Percentiles rank a stretch among this genome's conserved stretches.
These are phyloP conservation scores for Babesia ovata DNA, from an alignment of 169 alveolate genomes.

Conservation along the genomic window DNA sequence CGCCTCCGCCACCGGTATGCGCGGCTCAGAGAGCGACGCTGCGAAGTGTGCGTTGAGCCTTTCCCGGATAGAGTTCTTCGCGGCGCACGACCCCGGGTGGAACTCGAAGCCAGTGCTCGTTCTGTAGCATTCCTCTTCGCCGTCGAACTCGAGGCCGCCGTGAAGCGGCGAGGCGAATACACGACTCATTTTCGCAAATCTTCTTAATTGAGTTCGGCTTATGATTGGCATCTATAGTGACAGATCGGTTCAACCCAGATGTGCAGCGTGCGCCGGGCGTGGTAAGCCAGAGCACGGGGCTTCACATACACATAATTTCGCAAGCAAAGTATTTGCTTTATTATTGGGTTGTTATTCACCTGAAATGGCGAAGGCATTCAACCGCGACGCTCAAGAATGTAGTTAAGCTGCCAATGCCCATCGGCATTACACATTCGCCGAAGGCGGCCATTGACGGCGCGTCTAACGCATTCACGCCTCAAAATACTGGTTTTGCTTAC, in stretches of 20 bases:
- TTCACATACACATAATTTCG: too few species aligned
- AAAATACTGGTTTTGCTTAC: too few species aligned
- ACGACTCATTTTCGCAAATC: slow-evolving; percentile 1
- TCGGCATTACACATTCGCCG: too few species aligned
- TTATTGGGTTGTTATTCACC: too few species aligned
- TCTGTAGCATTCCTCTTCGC: slow-evolving; percentile 29
- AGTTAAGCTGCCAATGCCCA: too few species aligned
- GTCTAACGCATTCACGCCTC: too few species aligned
- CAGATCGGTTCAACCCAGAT: not conserved
- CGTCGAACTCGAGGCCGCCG: slow-evolving; percentile 66
- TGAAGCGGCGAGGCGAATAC: slow-evolving; percentile 53
- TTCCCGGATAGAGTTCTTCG: slow-evolving; percentile 40
- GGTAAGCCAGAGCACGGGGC: too few species aligned
- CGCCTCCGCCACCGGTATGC: slow-evolving; percentile 35
- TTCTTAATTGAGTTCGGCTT: not conserved
- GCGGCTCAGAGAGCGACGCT: slow-evolving; percentile 10
- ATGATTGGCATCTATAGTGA: not conserved
- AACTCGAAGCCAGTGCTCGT: slow-evolving; percentile 47
- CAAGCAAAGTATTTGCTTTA: too few species aligned
- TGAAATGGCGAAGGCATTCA: too few species aligned
- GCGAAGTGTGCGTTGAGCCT: slow-evolving; percentile 21
- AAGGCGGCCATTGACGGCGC: too few species aligned
- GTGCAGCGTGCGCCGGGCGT: slow-evolving; percentile 6
- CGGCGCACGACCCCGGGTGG: slow-evolving; percentile 42
- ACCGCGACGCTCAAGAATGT: too few species aligned